A percentile compares a stretch with the other conserved stretches of the same genome.
Conservation (phyloP, 306 rosid genomes). For the Heteromeles arbutifolia region DNA sequence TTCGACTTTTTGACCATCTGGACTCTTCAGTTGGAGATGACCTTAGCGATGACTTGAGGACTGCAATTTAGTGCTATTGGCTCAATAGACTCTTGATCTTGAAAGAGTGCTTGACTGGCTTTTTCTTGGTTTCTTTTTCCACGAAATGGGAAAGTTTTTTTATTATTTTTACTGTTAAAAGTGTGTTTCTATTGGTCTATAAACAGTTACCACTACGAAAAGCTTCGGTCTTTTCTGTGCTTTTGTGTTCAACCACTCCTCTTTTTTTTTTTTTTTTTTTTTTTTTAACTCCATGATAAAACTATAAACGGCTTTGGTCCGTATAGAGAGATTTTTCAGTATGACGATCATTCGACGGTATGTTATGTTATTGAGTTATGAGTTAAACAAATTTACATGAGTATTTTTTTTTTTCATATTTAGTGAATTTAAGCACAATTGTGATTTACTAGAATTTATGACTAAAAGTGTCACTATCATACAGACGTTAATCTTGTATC, state of each 20-base stretch:
- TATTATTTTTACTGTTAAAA: not conserved
- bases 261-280: too few species aligned
- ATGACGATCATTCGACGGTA: too few species aligned
- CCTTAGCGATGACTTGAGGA: too few species aligned
- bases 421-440: too few species aligned
- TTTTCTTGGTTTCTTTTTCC: not conserved
- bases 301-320: not conserved
- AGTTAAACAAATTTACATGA: too few species aligned
- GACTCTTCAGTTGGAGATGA: too few species aligned
- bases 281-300: not conserved
- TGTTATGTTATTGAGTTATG: too few species aligned
- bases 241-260: not conserved
- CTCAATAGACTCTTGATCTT: not conserved
- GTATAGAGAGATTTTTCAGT: not conserved
- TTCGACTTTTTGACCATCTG: too few species aligned
- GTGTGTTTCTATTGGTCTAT: not conserved
- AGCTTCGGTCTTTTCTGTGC: not conserved
- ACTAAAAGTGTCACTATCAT: too few species aligned
- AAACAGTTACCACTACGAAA: not conserved
- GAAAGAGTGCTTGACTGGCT: conserved; percentile 11
- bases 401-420: too few species aligned
- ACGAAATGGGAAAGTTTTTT: not conserved
- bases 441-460: too few species aligned
- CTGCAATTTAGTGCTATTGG: not conserved
- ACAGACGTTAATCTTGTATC: accelerated